These are phyloP conservation scores for Saccharomycopsis fodiens DNA, from an alignment of 805 yeast species.

Conservation along the genomic window DNA sequence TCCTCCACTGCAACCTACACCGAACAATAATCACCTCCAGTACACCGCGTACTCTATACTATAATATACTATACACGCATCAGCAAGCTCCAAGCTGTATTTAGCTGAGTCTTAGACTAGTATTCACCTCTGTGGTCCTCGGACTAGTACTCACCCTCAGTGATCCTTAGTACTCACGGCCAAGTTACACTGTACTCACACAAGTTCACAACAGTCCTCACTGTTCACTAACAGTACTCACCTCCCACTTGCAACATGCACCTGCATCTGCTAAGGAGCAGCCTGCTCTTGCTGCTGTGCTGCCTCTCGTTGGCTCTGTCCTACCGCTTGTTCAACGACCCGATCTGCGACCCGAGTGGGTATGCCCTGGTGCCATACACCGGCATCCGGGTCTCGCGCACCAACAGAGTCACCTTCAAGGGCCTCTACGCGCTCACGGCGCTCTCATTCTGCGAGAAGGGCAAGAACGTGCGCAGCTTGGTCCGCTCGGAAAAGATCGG, in stretches of 20 bases:
- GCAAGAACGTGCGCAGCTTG: conserved; percentile 3
- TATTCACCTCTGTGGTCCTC: too few relatives aligned
- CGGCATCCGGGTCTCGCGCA: conserved; percentile 15
- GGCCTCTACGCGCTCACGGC: neutral
- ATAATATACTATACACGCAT: conserved; percentile 7
- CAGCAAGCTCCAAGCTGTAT: neutral
- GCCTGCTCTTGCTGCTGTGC: too few relatives aligned
- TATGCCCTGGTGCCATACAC: conserved; percentile 10
- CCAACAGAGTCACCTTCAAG: conserved; percentile 3
- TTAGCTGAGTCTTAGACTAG: too few relatives aligned
- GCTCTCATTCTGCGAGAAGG: conserved; percentile 11
- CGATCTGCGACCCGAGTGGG: conserved; percentile 16
- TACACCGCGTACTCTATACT: conserved; percentile 2
- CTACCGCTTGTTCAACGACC: conserved; percentile 14
- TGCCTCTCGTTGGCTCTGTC: too few relatives aligned
- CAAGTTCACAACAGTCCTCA: too few relatives aligned
- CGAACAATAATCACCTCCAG: neutral
- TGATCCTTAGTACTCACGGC: too few relatives aligned
- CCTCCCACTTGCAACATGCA: too few relatives aligned
- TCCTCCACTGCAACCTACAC: neutral
- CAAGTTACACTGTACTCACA: too few relatives aligned
- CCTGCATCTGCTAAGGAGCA: too few relatives aligned
- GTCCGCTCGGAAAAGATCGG: conserved; percentile 4
- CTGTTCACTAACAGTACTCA: too few relatives aligned
- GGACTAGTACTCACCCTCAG: too few relatives aligned